Base-by-base conservation (phyloP, 2,329 filamentous ascomycete genomes). In the Fusarium paranaense region DNA sequence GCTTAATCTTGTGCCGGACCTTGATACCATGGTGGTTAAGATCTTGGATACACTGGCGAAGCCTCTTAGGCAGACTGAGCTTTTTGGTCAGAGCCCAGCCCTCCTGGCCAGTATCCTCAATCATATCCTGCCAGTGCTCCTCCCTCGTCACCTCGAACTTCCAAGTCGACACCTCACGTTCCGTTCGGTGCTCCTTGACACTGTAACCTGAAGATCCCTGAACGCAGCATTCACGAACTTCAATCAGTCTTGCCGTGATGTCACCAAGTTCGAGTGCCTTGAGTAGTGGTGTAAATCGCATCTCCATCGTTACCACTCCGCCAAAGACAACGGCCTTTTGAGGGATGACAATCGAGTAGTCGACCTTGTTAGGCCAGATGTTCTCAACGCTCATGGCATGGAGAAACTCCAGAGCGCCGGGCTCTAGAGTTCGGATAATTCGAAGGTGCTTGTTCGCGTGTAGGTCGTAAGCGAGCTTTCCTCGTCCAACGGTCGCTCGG, bases 321-420 rank as follows among this genome's bases (percentile, higher is more conserved):
- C 97, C 97, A 78, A 98, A 97, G 20, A 98, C 93, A 63, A 98
- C 93, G 2, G 97, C 97, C 85, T 98, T 98, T 79, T 95, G 95
- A 0, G 97, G 96, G 13, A 97, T 94, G 67, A 94, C 91, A 72
- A 99, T 95, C 33, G 95, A 96, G 85, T 99, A 99, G 81, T 97
- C 94, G 77, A 98, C 90, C 86, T 99, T 99, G 86, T 98, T 97
- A 7, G 95, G 94, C 97, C 97, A 99, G 73, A 97, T 93, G 80
- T 98, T 98, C 83, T 98, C 95, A 73, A 98, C 95, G 72, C 94
- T 94, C 94, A 98, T 97, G 57, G 95, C 93, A 82, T 98, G 93
- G 40, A 93, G 88, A 71, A 95, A 89, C 80, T 96, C 94, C 67
- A 95, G 87, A 13, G 93, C 93, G 60, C 91, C 92, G 13, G 93